Conservation (phyloP, 2,329 filamentous ascomycete species). For the Sporothrix curviconia region DNA sequence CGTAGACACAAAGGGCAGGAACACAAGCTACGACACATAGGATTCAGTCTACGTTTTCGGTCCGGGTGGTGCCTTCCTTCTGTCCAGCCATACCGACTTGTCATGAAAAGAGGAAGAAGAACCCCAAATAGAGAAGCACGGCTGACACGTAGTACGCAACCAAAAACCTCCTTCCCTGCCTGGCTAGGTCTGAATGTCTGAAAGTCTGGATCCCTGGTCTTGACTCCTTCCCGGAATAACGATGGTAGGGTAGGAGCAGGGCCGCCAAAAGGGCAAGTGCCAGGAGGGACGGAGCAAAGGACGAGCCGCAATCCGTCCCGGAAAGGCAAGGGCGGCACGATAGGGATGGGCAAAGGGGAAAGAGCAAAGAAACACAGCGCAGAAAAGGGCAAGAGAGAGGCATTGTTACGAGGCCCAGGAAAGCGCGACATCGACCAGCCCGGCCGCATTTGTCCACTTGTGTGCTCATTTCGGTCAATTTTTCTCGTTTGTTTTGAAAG, state of each 20-base stretch:
- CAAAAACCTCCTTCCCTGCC: not conserved
- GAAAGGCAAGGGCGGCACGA: not conserved
- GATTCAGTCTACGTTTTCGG: not conserved
- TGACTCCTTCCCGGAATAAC: not conserved
- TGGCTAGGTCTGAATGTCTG: not conserved
- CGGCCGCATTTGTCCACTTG: slow-evolving; percentile 1
- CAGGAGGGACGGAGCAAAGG: not conserved
- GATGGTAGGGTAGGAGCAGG: not conserved
- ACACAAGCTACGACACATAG: too few relatives aligned
- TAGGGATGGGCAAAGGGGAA: not conserved
- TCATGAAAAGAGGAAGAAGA: too few relatives aligned
- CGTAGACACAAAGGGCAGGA: not conserved
- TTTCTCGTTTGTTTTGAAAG: slow-evolving; percentile 1
- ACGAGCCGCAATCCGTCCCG: not conserved
- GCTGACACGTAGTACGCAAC: not conserved
- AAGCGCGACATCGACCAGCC: not conserved
- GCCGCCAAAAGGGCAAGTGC: not conserved
- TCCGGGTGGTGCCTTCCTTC: slow-evolving; percentile 2
- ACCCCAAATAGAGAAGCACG: too few relatives aligned
- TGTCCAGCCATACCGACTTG: not conserved
- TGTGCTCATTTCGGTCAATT: not conserved
- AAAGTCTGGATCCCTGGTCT: not conserved
- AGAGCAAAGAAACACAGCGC: not conserved
- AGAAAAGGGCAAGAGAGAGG: too few relatives aligned
- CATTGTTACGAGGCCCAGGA: not conserved